Conservation (phyloP, 495 filamentous ascomycete genomes). For the Tuber microsphaerosporum region DNA sequence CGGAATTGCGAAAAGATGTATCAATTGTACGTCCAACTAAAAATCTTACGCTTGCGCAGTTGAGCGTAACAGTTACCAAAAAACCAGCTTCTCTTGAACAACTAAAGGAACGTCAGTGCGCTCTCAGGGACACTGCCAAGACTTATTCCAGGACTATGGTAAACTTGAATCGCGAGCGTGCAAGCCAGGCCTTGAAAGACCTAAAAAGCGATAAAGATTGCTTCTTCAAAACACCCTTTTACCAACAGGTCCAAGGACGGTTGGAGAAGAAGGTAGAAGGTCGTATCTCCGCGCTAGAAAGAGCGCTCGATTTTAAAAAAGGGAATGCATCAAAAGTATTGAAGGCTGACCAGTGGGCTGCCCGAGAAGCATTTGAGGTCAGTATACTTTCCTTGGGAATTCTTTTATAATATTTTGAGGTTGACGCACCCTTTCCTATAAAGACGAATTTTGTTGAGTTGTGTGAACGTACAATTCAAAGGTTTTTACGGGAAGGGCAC, state of each 20-base stretch:
- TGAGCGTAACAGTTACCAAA: constrained; percentile 2
- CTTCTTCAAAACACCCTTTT: constrained; percentile 26
- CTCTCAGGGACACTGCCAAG: constrained; percentile 25
- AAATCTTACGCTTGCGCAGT: background rate
- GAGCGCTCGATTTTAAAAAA: constrained; percentile 28
- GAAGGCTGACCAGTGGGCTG: constrained; percentile 23
- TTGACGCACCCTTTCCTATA: background rate
- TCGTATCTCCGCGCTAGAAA: constrained; percentile 22
- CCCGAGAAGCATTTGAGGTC: constrained; percentile 26
- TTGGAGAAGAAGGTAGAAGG: constrained; percentile 20
- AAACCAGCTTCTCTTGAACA: constrained; percentile 30
- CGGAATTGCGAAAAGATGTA: background rate
- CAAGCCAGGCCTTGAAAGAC: constrained; percentile 32
- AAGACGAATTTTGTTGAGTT: background rate
- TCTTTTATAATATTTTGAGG: constrained; percentile 7
- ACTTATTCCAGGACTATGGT: constrained; percentile 29
- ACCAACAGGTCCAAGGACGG: constrained; percentile 5
- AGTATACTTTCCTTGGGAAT: constrained; percentile 18
- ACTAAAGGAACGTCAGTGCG: constrained; percentile 32
- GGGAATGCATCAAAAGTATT: constrained; percentile 27
- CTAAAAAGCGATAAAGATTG: constrained; percentile 28
- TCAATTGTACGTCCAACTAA: background rate
- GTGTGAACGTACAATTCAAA: constrained; percentile 3
- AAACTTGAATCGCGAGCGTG: constrained; percentile 27
- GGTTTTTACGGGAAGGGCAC: constrained; percentile 31